A percentile compares a stretch with the other conserved stretches of the same genome.
Conservation (phyloP, 1,139 yeast species). For the Kodamaea fungicola region DNA sequence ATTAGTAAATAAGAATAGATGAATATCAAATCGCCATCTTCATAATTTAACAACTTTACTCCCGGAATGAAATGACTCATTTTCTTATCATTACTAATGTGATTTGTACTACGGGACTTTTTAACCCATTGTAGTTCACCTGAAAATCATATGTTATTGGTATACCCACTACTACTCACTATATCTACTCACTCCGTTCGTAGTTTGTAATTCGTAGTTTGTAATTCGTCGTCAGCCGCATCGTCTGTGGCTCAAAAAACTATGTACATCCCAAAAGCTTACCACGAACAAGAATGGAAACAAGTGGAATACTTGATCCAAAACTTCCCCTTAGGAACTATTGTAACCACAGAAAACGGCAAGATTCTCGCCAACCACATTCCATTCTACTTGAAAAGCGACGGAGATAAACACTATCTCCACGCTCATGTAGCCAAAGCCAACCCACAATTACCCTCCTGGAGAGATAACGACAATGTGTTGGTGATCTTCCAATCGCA, state of each 20-base stretch:
- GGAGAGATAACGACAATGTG: conserved; percentile 38
- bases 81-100: no score
- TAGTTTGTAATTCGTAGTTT: no score
- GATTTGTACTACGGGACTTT: no score
- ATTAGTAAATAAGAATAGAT: no score
- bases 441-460: conserved; percentile 51
- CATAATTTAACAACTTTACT: no score
- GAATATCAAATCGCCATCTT: no score
- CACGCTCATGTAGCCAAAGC: conserved; percentile 56
- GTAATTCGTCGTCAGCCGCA: no score
- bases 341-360: conserved; percentile 40
- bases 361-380: conserved; percentile 54
- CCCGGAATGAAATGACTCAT: no score
- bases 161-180: no score
- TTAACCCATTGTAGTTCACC: no score
- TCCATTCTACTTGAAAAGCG: conserved; percentile 47
- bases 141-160: no score
- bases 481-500: conserved; percentile 54
- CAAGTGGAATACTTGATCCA: conserved; percentile 40
- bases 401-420: conserved; percentile 39
- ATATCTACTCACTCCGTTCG: no score
- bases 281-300: conserved; percentile 35
- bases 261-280: conserved; percentile 14
- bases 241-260: background rate
- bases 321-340: conserved; percentile 51